phyloP scores from a whole-genome alignment of 1,284 basidiomycete species.

The Veloporphyrellus conicus region DNA sequence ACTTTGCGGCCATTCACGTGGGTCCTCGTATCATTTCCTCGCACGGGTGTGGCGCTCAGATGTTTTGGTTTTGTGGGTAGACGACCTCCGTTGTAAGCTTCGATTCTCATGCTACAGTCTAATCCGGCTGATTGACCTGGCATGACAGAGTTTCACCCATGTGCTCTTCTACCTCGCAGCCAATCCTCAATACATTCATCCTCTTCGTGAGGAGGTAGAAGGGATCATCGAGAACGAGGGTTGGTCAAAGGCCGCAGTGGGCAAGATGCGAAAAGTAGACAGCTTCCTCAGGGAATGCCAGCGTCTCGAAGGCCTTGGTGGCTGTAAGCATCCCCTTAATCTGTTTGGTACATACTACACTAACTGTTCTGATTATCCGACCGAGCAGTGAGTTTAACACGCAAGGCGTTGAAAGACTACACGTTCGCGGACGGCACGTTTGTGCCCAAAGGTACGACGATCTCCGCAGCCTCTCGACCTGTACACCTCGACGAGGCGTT shows the following conservation, averaged over 20 bases:
- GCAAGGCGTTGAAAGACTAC: slow-evolving; percentile 34
- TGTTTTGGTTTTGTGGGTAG: background rate
- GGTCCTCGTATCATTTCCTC: background rate
- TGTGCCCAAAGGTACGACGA: slow-evolving; percentile 34
- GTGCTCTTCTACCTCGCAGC: slow-evolving; percentile 37
- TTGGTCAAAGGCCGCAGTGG: slow-evolving; percentile 41
- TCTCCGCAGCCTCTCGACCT: slow-evolving; percentile 20
- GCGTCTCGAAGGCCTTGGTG: slow-evolving; percentile 32
- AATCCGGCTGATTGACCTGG: background rate
- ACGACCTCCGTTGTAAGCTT: slow-evolving; percentile 16
- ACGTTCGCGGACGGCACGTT: slow-evolving; percentile 41
- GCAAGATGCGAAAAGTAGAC: slow-evolving; percentile 43
- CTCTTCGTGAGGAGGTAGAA: slow-evolving; percentile 45
- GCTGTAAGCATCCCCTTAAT: slow-evolving; percentile 20
- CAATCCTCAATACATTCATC: slow-evolving; percentile 36
- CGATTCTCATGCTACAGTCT: background rate
- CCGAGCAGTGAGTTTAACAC: slow-evolving; percentile 28
- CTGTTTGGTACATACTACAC: too few species aligned
- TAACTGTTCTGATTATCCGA: background rate
- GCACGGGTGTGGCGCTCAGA: too few species aligned
- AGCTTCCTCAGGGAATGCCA: slow-evolving; percentile 46
- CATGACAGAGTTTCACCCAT: slow-evolving; percentile 32
- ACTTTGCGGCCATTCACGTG: slow-evolving; percentile 40
- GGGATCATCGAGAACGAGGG: slow-evolving; percentile 36
- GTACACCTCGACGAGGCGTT: slow-evolving; percentile 26